Evolutionary conservation across 306 rosid genomes (phyloP), one percentile per base, ranked within the genome.

Genomic region (Luffa acutangula): DNA sequence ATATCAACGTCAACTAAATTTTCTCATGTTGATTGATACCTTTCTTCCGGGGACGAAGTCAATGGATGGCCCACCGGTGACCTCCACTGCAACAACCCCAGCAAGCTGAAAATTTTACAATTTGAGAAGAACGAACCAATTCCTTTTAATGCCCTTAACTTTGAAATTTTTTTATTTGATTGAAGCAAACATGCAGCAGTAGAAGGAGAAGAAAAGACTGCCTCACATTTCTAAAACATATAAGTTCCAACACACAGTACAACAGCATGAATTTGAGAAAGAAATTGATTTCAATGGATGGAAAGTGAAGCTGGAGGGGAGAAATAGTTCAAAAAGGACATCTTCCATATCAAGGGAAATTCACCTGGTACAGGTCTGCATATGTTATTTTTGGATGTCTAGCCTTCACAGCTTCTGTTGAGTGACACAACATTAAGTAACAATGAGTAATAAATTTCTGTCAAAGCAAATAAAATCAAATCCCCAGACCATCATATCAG

Each of bases 21-120:
- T 75, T 74, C 0, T 45, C 9, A 15, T 64, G 51, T 2, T 59
- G n/a, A 71, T 20, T 3, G n/a, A 6, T 80, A 91, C 97, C 93
- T 90, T 89, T 89, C 97, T 95, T 15, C 99, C 97, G 0, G 97
- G 90, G 80, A 88, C 75, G 84, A 93, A 90, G 48, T 88, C 75
- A 58, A 95, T 90, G 13, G 97, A 79, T 63, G 97, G 97, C 77
- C 98, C 97, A 41, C 98, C 97, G 9, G 96, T 93, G 76, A 92
- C 81, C 85, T 95, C 99, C 4, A 91, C 93, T 4, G 97, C 97
- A 37, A 95, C 93, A 85, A 95, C 83, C 66, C 99, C 97, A 84
- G 99, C 97, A 48, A 95, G 93, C 97, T 93, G 86, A 76, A 82
- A 89, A 79, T 0, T 11, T 45, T 69, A 76, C 43, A 62, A 58